A percentile compares a stretch with the other conserved stretches of the same genome.
Conservation (phyloP, 208 protist species). For the Blastocrithidia nonstop region DNA sequence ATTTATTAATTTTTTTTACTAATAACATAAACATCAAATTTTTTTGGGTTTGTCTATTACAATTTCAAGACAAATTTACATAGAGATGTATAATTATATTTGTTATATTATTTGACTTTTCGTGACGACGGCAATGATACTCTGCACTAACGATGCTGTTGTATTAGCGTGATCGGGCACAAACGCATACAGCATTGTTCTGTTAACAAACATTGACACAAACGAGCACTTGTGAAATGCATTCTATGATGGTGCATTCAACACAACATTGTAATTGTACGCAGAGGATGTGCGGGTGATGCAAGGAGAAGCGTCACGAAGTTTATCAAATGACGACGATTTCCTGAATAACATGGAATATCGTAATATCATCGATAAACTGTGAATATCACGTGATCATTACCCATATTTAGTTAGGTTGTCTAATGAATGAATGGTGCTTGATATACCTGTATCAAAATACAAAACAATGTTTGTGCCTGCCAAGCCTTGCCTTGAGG, state of each 20-base stretch:
- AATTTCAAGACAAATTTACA: too few species aligned
- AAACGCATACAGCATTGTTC: constrained; percentile 24
- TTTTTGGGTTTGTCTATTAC: too few species aligned
- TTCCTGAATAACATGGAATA: background rate
- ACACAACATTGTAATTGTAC: constrained; percentile 8
- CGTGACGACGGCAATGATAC: background rate
- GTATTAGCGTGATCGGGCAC: constrained; percentile 16
- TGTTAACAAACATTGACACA: constrained; percentile 15
- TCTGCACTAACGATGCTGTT: background rate
- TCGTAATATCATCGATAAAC: background rate
- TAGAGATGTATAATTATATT: too few species aligned
- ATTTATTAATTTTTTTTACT: too few species aligned
- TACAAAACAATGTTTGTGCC: too few species aligned
- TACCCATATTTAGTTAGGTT: constrained; percentile 23
- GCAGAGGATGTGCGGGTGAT: background rate
- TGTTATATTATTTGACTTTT: background rate
- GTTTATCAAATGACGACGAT: constrained; percentile 1
- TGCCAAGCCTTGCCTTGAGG: too few species aligned
- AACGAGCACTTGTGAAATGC: constrained; percentile 12
- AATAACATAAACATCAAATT: too few species aligned
- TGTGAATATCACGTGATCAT: constrained; percentile 5
- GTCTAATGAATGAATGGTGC: constrained; percentile 62
- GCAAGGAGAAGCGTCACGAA: background rate
- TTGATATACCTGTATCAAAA: constrained; percentile 16
- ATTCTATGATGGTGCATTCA: constrained; percentile 28